phyloP scores from a whole-genome alignment of 306 rosid genomes.

The Trichosanthes cucumerina region DNA sequence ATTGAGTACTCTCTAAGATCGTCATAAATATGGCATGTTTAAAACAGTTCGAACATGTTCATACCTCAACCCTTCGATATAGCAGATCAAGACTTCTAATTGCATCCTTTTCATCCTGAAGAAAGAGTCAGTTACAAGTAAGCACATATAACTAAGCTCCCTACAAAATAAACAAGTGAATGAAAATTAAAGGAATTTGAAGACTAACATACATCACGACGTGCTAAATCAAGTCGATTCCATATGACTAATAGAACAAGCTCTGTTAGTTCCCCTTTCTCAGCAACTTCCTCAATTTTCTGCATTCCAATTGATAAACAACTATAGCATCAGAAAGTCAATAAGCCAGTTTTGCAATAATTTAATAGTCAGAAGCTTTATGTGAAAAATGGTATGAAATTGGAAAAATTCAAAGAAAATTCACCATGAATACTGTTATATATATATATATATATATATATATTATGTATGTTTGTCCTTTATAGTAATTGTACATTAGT shows the following conservation, averaged over 20 bases:
- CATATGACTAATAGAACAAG: slow-evolving; percentile 93
- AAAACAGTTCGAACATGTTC: neutral
- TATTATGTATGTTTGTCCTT: too few species aligned
- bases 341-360: neutral
- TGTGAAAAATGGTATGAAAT: neutral
- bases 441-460: too few species aligned
- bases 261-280: slow-evolving; percentile 82
- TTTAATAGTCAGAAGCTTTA: neutral
- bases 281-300: slow-evolving; percentile 94
- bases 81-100: slow-evolving; percentile 79
- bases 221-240: slow-evolving; percentile 98
- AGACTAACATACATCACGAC: slow-evolving; percentile 69
- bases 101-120: slow-evolving; percentile 90
- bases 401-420: neutral
- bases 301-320: slow-evolving; percentile 20
- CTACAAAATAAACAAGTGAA: neutral
- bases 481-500: too few species aligned
- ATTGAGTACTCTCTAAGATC: neutral
- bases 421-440: neutral
- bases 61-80: slow-evolving; percentile 91
- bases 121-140: slow-evolving; percentile 3
- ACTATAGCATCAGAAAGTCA: neutral
- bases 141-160: neutral
- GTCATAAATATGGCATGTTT: neutral
- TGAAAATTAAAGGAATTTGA: slow-evolving; percentile 6